Conservation (phyloP, 2,329 filamentous ascomycete species). For the Ophiostoma fasciatum region DNA sequence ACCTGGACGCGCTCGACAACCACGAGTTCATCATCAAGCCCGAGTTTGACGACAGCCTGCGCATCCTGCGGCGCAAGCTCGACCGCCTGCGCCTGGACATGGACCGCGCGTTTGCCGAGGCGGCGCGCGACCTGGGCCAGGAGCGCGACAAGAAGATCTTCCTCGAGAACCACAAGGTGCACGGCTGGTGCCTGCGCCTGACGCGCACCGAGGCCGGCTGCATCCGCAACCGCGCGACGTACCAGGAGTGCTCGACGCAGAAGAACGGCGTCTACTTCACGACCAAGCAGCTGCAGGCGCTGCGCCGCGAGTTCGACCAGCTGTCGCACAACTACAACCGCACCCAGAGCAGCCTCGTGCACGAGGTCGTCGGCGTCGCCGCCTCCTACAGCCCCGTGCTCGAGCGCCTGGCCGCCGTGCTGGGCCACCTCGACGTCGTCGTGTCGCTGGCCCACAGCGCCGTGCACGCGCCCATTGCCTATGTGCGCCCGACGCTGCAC, state of each 20-base stretch:
- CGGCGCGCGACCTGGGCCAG: slow-evolving; percentile 69
- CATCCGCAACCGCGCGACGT: slow-evolving; percentile 80
- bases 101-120: slow-evolving; percentile 62
- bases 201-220: slow-evolving; percentile 83
- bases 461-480: slow-evolving; percentile 81
- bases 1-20: slow-evolving; percentile 85
- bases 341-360: slow-evolving; percentile 80
- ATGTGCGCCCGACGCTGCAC: slow-evolving; percentile 84
- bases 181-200: slow-evolving; percentile 92
- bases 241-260: slow-evolving; percentile 92
- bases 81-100: slow-evolving; percentile 75
- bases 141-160: slow-evolving; percentile 98
- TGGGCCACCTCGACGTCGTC: slow-evolving; percentile 91
- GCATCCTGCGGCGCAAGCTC: slow-evolving; percentile 79
- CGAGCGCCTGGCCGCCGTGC: slow-evolving; percentile 72
- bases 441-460: slow-evolving; percentile 87
- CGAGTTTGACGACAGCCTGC: slow-evolving; percentile 82
- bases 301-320: slow-evolving; percentile 86
- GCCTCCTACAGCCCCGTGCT: slow-evolving; percentile 89
- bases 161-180: slow-evolving; percentile 86
- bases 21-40: slow-evolving; percentile 99
- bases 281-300: slow-evolving; percentile 61
- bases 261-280: slow-evolving; percentile 99
- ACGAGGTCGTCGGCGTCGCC: slow-evolving; percentile 83
- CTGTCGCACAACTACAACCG: slow-evolving; percentile 89